Evolutionary conservation across 2,329 filamentous ascomycete species (phyloP), one percentile per base, ranked within the genome.

Genomic region (Fonsecaea pugnacius): DNA sequence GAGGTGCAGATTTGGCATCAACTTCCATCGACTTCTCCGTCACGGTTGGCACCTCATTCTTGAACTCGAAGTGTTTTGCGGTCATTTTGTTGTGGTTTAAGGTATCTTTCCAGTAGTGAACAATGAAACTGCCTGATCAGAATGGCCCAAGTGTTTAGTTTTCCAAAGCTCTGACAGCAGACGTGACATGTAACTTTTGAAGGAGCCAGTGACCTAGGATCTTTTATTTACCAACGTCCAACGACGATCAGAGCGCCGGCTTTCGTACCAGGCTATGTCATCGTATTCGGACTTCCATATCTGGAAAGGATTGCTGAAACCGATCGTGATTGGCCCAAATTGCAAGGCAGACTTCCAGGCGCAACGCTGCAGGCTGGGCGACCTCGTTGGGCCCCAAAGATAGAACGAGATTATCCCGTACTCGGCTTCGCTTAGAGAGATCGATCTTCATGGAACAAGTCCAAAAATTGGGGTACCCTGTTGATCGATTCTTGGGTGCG

Each of bases 271-370:
- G 30, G 55, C 55, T 24, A 3, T 50, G 55, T 48, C 21, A 16
- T 52, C 58, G 58, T 61, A 54, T 53, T 61, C 58, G 58, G 58
- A 61, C 43, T 27, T 32, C 52, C 38, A 38, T 16, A 56, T 36
- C 21, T 9, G 8, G 35, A 10, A 14, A 27, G 32, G 32, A 16
- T 21, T 27, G 14, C 21, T 9, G 10, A 46, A 27, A 8, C 24
- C 18, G 36, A 48, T n/a, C 9, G 27, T 58, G 55, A 35, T 56
- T 56, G 53, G 53, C 10, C 33, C 8, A 35, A 24, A 24, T n/a
- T 8, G 33, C 32, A 12, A 56, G 32, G 33, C 33, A 36, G 53
- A 35, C 9, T 48, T 18, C 18, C 9, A 18, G 43, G 43, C 18
- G 43, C 16, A 48, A 14, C 43, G 9, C 3, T 48, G 21, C 43